A percentile compares a stretch with the other conserved stretches of the same genome.
Evolutionary conservation across 2,329 filamentous ascomycete species (phyloP).

Genomic region (Fusarium lateritium): DNA sequence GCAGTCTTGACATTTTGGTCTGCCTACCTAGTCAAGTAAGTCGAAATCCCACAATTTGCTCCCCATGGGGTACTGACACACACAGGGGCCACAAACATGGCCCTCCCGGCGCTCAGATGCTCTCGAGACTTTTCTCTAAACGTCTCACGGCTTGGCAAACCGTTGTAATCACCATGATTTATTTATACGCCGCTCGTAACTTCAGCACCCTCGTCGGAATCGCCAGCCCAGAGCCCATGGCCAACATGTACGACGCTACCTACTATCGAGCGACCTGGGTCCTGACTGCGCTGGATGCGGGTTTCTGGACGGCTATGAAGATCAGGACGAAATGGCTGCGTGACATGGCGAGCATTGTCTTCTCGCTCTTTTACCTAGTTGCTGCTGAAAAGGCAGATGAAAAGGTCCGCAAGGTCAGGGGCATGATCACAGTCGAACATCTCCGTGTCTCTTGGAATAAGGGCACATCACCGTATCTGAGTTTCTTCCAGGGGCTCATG

Average conservation of each 20-base stretch:
- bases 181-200: constrained; percentile 92
- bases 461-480: constrained; percentile 87
- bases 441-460: constrained; percentile 97
- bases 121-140: constrained; percentile 80
- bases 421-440: constrained; percentile 90
- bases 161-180: constrained; percentile 87
- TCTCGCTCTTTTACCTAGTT: constrained; percentile 91
- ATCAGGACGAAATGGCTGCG: constrained; percentile 84
- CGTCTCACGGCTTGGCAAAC: constrained; percentile 91
- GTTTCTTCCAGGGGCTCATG: constrained; percentile 78
- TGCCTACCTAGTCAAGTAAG: constrained; percentile 82
- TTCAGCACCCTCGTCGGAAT: constrained; percentile 93
- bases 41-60: neutral
- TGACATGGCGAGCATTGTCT: constrained; percentile 86
- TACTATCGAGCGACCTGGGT: constrained; percentile 99
- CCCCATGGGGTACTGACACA: constrained; percentile 35
- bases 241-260: constrained; percentile 91
- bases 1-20: constrained; percentile 94
- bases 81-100: constrained; percentile 87
- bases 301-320: constrained; percentile 98
- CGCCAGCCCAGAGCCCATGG: constrained; percentile 92
- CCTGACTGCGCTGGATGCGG: constrained; percentile 92
- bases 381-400: constrained; percentile 96
- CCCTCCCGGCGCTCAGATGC: constrained; percentile 78
- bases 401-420: constrained; percentile 92